Evolutionary conservation across 106 monocot genomes (phyloP), one percentile per base, ranked within the genome.

Genomic region (Dendrobium officinale): DNA sequence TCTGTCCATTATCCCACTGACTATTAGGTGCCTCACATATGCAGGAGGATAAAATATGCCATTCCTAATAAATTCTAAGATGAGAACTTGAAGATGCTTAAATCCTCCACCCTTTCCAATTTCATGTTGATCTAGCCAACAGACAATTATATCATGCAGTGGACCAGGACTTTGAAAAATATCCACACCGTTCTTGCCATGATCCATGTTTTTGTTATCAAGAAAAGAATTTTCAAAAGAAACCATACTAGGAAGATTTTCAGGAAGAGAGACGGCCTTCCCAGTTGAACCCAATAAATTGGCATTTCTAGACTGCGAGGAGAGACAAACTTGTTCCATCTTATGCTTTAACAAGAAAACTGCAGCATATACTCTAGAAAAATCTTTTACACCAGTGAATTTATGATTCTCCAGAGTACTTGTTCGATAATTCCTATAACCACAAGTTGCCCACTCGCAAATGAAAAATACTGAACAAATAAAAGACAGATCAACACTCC

Each of bases 401-500:
- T 94, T 94, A 22, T 80, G 7, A 75, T 87, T 89, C 31, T 75
- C 79, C 68, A 87, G 88, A 59, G 77, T 11, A 17, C 43, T 15
- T 85, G 86, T 85, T 29, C 91, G 92, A 40, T 72, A 88, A 85
- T 99, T 86, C 73, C 98, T 86, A 88, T 87, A 92, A 84, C 95
- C 92, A 93, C 95, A 93, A 31, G 95, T 99, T 77, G 95, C 95
- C 98, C 98, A 99, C 79, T 99, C 98, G 79, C 93, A 93, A 16
- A 99, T 87, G 17, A 95, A 93, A 84, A 95, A 99, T 18, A 95
- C 82, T 15, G 90, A 91, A 80, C 89, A 93, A 85, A 99, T 87
- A 33, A 90, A 64, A 42, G 98, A 86, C 64, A 80, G 78, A 56
- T 82, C 87, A 67, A 90, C 87, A 47, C 79, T 86, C 45, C 90